Evolutionary conservation across 1,139 yeast genomes (phyloP).

Genomic region (Pichia sp.): DNA sequence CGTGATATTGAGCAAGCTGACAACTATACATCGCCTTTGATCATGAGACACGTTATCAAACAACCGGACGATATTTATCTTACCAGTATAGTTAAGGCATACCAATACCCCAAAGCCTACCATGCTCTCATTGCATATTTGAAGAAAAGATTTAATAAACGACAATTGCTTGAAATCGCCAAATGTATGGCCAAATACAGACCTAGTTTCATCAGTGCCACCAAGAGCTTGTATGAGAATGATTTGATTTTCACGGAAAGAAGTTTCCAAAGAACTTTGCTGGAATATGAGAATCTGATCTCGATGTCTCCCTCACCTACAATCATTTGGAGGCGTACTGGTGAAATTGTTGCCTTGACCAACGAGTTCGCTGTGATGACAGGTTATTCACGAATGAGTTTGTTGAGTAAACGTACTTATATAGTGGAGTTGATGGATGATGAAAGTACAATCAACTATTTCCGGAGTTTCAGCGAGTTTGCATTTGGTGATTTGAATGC

Average conservation of each 20-base stretch:
- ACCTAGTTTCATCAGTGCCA: constrained; percentile 71
- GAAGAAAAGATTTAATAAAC: constrained; percentile 48
- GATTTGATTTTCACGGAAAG: constrained; percentile 64
- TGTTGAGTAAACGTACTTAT: constrained; percentile 49
- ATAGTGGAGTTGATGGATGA: constrained; percentile 86
- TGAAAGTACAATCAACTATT: constrained; percentile 78
- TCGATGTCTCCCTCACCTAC: constrained; percentile 63
- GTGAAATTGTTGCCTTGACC: constrained; percentile 68
- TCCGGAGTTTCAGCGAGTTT: constrained; percentile 75
- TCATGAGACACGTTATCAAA: constrained; percentile 56
- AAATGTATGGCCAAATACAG: constrained; percentile 66
- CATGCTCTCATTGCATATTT: constrained; percentile 56
- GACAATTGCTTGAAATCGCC: constrained; percentile 51
- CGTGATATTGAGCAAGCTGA: constrained; percentile 29
- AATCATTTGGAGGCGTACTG: constrained; percentile 73
- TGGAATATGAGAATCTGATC: constrained; percentile 60
- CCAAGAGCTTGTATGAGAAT: constrained; percentile 60
- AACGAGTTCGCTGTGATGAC: constrained; percentile 62
- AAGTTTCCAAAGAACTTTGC: constrained; percentile 61
- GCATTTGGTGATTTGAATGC: constrained; percentile 85
- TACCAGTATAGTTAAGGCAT: constrained; percentile 48
- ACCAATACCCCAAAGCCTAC: constrained; percentile 65
- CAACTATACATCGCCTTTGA: constrained; percentile 51
- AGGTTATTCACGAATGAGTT: constrained; percentile 47
- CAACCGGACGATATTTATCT: constrained; percentile 60